Percentiles rank a stretch among this genome's conserved stretches.
Conservation (phyloP, 2,329 filamentous ascomycete species). For the Paecilomyces variotii region DNA sequence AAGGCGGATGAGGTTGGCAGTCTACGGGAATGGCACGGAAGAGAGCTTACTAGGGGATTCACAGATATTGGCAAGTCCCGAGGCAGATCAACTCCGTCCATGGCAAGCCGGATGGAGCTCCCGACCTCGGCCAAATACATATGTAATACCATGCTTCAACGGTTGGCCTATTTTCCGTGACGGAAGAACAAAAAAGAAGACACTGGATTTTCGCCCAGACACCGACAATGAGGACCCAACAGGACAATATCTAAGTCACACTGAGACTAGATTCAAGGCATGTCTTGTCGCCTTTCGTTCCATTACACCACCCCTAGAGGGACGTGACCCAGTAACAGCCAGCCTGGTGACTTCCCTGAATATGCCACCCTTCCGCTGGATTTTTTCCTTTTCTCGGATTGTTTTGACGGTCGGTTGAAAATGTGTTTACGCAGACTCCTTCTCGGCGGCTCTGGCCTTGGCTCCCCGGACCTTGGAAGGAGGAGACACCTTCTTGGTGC, state of each 20-base stretch:
- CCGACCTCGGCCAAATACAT: neutral
- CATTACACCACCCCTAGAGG: neutral
- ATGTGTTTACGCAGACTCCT: slow-evolving; percentile 27
- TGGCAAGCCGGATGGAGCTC: neutral
- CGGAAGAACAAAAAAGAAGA: neutral
- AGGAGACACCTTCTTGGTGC: slow-evolving; percentile 65
- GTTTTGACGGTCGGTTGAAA: slow-evolving; percentile 2
- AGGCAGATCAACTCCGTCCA: neutral
- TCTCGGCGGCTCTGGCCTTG: slow-evolving; percentile 60
- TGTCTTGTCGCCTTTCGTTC: neutral
- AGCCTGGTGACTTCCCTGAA: slow-evolving; percentile 3
- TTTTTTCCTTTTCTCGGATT: slow-evolving; percentile 1
- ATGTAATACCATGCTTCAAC: neutral
- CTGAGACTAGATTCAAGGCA: neutral
- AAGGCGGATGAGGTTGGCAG: slow-evolving; percentile 19
- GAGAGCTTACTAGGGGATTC: neutral
- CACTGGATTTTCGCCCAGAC: neutral
- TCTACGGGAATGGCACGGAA: slow-evolving; percentile 12
- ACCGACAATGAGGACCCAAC: neutral
- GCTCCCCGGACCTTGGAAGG: slow-evolving; percentile 69
- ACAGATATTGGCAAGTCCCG: neutral
- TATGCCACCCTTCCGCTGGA: slow-evolving; percentile 1
- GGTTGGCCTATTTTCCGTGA: neutral
- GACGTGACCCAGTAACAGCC: neutral
- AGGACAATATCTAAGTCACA: neutral